Evolutionary conservation across 495 filamentous ascomycete genomes (phyloP).

Genomic region (Polyplosphaeria fusca): DNA sequence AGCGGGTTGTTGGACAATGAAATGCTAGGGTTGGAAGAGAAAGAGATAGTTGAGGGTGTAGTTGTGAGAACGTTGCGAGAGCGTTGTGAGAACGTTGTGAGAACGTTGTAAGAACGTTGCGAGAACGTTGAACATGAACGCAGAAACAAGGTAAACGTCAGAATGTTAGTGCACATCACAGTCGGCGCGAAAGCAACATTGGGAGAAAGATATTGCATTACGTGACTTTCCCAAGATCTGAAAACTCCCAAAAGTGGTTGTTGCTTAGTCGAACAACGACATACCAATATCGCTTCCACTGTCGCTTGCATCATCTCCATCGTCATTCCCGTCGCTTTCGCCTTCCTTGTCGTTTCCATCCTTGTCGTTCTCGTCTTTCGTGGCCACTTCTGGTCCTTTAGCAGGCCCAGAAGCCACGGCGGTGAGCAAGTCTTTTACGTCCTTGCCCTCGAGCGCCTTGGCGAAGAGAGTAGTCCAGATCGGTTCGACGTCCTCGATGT

Average conservation of each 20-base stretch:
- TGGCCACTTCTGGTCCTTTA: not conserved
- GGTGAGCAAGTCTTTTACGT: conserved; percentile 87
- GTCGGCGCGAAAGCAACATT: not conserved
- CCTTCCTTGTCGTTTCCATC: not conserved
- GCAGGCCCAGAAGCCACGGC: conserved; percentile 4
- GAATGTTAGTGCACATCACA: too few relatives aligned
- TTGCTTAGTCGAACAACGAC: conserved; percentile 3
- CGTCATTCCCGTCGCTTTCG: not conserved
- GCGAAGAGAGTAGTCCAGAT: conserved; percentile 97
- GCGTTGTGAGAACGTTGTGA: too few relatives aligned
- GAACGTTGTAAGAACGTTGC: too few relatives aligned
- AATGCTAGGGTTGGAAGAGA: too few relatives aligned
- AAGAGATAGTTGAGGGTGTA: too few relatives aligned
- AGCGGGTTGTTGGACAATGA: too few relatives aligned
- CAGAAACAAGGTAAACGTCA: too few relatives aligned
- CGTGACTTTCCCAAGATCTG: not conserved
- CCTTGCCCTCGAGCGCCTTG: conserved; percentile 98
- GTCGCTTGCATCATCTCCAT: not conserved
- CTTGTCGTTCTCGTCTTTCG: not conserved
- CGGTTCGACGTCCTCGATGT: conserved; percentile 84
- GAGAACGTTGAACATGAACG: too few relatives aligned
- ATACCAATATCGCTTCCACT: not conserved
- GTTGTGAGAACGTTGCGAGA: too few relatives aligned
- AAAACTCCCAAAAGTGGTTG: conserved; percentile 10
- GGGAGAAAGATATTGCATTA: conserved; percentile 10